These are phyloP conservation scores for Arthrobotrys entomopaga DNA, from an alignment of 2,329 filamentous ascomycete genomes.

Conservation along the genomic window DNA sequence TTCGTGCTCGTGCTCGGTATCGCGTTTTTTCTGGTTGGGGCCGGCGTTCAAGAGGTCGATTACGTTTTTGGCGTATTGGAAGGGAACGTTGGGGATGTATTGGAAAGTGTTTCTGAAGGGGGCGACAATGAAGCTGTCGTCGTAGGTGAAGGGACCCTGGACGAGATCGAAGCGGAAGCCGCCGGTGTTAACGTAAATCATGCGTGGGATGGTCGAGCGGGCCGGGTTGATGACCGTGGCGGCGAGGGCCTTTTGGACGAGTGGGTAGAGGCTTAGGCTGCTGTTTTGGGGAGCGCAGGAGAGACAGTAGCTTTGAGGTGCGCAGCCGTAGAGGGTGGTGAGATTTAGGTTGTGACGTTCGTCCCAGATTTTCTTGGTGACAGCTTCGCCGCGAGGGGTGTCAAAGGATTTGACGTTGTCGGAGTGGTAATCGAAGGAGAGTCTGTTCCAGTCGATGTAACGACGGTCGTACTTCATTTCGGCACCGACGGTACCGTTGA, in stretches of 20 bases:
- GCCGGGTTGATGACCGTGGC: constrained; percentile 70
- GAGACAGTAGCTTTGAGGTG: constrained; percentile 70
- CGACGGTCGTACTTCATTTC: constrained; percentile 68
- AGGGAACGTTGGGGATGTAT: constrained; percentile 83
- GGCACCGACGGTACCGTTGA: constrained; percentile 61
- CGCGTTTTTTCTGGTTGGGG: constrained; percentile 57
- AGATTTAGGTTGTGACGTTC: constrained; percentile 68
- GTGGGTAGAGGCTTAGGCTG: constrained; percentile 80
- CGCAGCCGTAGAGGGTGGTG: constrained; percentile 70
- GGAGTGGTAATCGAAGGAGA: constrained; percentile 73
- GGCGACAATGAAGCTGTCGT: constrained; percentile 85
- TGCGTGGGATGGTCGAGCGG: constrained; percentile 70
- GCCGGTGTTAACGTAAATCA: constrained; percentile 87
- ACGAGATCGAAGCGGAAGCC: constrained; percentile 96
- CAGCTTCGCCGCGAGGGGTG: constrained; percentile 63
- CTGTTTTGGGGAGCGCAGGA: constrained; percentile 76
- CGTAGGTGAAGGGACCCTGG: constrained; percentile 86
- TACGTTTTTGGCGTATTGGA: constrained; percentile 76
- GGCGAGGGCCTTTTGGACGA: constrained; percentile 79
- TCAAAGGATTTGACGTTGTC: constrained; percentile 67
- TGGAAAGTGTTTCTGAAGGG: constrained; percentile 84
- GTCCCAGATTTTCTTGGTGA: constrained; percentile 67
- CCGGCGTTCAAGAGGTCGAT: constrained; percentile 70
- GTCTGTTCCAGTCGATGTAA: constrained; percentile 75
- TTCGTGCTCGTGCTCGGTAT: constrained; percentile 40